Base-by-base conservation (phyloP, 805 yeast genomes). In the Saccharomyces kudriavzevii region DNA sequence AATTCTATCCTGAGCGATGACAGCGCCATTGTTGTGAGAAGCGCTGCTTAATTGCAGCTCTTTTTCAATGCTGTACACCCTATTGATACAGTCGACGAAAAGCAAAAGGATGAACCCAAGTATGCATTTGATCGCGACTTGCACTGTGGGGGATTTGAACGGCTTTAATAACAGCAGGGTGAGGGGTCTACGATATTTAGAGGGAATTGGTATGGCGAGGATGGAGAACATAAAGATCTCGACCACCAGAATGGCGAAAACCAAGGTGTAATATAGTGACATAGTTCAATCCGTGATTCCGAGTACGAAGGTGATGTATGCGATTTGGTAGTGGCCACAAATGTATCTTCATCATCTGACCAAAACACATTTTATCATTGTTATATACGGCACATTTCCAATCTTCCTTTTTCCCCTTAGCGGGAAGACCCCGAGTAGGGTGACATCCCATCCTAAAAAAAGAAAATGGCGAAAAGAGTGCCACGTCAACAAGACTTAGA, bases 191-290 rank as follows among this genome's bases (percentile, higher is more conserved):
- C 97, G 83, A 55, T 84, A 66, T 54, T 71, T 76, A 30, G 90
- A 77, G 24, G 99, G 98, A 56, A 89, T 74, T 25, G 99, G 99
- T 49, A 91, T 70, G 8, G 96, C 89, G 59, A 94, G 79, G 40
- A 88, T 65, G 51, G 89, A 78, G 75, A 92, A 94, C 48, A 87
- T 72, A 14, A 72, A 80, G 84, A 92, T 83, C 72, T 94, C 99
- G 17, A 78, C 55, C 51, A 87, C 79, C 57, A 94, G 78, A 43
- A 94, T 74, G n/a, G 80, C 82, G 61, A 91, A 92, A 5, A 91
- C 87, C 65, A 70, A 52, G 4, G 61, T 54, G 52, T 67, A 65
- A 54, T 68, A 68, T 14, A 68, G 50, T 2, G 70, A 62, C 72
- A 68, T 68, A 4, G 8, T 27, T 48, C 22, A 28, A 40, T 27